Evolutionary conservation across 169 alveolate genomes (phyloP), one percentile per base, ranked within the genome.

Genomic region (Eimeria sp.): DNA sequence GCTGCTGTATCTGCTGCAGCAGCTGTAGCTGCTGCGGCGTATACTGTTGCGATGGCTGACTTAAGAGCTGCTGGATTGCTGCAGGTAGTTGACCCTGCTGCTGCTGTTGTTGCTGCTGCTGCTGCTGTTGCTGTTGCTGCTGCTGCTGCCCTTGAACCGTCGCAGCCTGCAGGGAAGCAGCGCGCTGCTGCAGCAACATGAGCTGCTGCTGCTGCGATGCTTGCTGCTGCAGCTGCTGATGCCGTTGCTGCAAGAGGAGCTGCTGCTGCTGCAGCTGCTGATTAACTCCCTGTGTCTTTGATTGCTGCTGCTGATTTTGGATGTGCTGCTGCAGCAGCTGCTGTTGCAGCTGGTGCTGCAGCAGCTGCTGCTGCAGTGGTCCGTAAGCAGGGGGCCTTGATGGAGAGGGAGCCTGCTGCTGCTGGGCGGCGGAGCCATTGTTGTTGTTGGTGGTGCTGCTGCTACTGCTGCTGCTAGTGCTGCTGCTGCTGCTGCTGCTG

Each of bases 281-380:
- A 49, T 25, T 45, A n/a, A 80, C 89, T 22, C 91, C 91, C 27
- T 83, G 91, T 9, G 70, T 40, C 73, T 83, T 83, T 4, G 91
- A 27, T 49, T 83, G 91, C 89, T 80, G 89, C 89, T 80, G 84
- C 70, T 80, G 89, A 43, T 45, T 80, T 51, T 80, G 89, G 89
- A 80, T 5, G 89, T 80, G 89, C 89, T 80, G 89, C 70, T 80
- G 89, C 47, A 80, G 67, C 65, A 80, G 89, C 89, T 80, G 89
- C 89, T 80, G 89, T 70, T 80, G 91, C 75, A 83, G 91, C 91
- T 83, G 91, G 40, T 83, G 91, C 91, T 83, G 91, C 70, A 83
- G 91, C n/a, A 83, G 91, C 73, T 83, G 91, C 91, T 83, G 91
- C 91, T 83, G 91, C 91, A 83, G 75, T n/a, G 91, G 91, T 2